Base-by-base conservation (phyloP, 169 alveolate genomes). In the Babesia caballi region DNA sequence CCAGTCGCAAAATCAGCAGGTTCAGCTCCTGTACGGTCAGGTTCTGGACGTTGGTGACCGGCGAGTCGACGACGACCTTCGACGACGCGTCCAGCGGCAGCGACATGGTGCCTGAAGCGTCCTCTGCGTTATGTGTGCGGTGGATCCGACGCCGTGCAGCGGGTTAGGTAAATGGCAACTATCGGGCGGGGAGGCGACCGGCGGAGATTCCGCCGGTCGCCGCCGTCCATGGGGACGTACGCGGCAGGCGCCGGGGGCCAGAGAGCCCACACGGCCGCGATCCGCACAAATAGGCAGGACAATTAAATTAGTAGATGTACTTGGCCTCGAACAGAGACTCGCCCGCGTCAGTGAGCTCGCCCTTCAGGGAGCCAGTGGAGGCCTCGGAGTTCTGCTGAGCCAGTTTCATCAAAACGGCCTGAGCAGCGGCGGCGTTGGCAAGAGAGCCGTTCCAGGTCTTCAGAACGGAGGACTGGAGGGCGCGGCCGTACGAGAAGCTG, bases 401-500 rank as follows among this genome's bases (percentile, higher is more conserved):
- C 80, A 99, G 91, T 59, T 85, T 90, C 63, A 96, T 56, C 61
- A 98, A 88, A 28, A 96, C 98, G 71, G 90, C 91, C 83, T 96
- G 98, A 17, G 99, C 99, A 35, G 94, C 96, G 40, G 87, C 91
- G 60, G 91, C 94, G 86, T 98, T 96, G 73, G 94, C 99, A 33
- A 86, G 83, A 84, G 94, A 93, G 44, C 99, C 99, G 46, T 73
- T 80, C 99, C 99, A 98, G 28, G 98, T 91, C 90, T 95, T 96
- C 41, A 97, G 86, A 66, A 95, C 91, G 23, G 99, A 90, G 28
- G 94, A 94, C 92, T 98, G 98, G 51, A 98, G 92, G 35, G 99
- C 99, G 69, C 99, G 93, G 65, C 99, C 99, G 81, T 95, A 98
- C 40, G 99, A 96, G 97, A 98, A 98, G 44, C 99, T 90, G 19